Base-by-base conservation (phyloP, 805 yeast genomes). In the Saccharomycopsis fermentans region DNA sequence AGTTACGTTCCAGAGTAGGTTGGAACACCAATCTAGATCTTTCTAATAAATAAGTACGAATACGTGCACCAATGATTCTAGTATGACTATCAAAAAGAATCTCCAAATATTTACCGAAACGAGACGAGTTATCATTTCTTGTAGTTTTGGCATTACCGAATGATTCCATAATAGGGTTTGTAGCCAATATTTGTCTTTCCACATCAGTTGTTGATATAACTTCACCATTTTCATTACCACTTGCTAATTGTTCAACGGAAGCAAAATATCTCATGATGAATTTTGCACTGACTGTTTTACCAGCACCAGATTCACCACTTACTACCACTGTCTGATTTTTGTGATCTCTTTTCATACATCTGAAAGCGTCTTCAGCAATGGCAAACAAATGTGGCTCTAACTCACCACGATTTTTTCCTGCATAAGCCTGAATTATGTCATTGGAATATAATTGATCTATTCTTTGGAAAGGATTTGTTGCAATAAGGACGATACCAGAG, bases 131-230 rank as follows among this genome's bases (percentile, higher is more conserved):
- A 74, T 92, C 97, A 70, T 92, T 92, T 77, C 99, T 84, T 19
- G 96, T 86, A 1, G 99, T 92, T 70, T 92, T 92, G 6, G 99
- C 98, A 71, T 95, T 94, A 77, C 99, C 99, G 72, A 94, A 94
- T 0, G 98, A 94, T 74, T 94, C 99, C 86, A 94, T 87, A 66
- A 94, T 86, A 5, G 97, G 96, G 69, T 92, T 92, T 0, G 98
- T 94, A 14, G 99, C 98, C 67, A 92, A 79, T 59, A 92, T 92
- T 73, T 89, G 96, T 68, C 87, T 87, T 73, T 92, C 99, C 29
- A 92, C 92, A 62, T 86, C 87, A 34, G 95, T 86, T 86, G 92
- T 86, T 64, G 89, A 92, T 26, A 67, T 64, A 64, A 73, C 74
- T 55, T 70, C 73, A n/a, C 70, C 70, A 59, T 65, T 68, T 53